phyloP scores from a whole-genome alignment of 768 basidiomycete species.

The Glaciozyma martinii region DNA sequence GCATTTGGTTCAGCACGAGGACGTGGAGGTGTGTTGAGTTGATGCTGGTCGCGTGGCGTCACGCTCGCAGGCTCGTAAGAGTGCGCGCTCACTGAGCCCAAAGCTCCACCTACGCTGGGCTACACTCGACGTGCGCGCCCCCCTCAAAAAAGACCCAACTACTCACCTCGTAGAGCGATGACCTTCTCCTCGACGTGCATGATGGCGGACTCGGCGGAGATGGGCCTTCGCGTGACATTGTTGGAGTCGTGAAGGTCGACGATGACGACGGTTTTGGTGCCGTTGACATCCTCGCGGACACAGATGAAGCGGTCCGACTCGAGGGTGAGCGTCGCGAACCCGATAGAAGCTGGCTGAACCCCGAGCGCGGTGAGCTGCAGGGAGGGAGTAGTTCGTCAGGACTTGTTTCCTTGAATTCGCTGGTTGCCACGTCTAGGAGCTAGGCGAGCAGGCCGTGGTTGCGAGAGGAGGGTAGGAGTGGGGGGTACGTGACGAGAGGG shows the following conservation, averaged over 20 bases:
- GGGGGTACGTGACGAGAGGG: background rate
- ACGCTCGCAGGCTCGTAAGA: too few relatives aligned
- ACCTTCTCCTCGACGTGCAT: conserved; percentile 98
- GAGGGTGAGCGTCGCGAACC: conserved; percentile 91
- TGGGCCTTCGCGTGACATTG: conserved; percentile 89
- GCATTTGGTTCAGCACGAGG: background rate
- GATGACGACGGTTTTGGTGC: conserved; percentile 96
- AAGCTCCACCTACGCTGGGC: background rate
- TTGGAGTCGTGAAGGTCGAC: conserved; percentile 93
- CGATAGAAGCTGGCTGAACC: conserved; percentile 91
- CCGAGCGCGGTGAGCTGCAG: conserved; percentile 84
- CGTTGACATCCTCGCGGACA: conserved; percentile 84
- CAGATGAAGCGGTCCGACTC: conserved; percentile 99
- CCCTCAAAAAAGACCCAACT: background rate
- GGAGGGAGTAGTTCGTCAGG: background rate
- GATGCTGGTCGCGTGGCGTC: too few relatives aligned
- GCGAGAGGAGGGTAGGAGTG: background rate
- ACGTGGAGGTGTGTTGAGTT: too few relatives aligned
- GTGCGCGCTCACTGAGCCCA: too few relatives aligned
- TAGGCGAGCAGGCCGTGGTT: background rate
- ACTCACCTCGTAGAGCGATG: conserved; percentile 79
- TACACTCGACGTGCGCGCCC: too few relatives aligned
- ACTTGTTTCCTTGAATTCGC: background rate
- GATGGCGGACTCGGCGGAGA: conserved; percentile 96
- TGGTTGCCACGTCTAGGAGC: background rate